Conservation (phyloP, 2,329 filamentous ascomycete genomes). For the Fusarium temperatum region DNA sequence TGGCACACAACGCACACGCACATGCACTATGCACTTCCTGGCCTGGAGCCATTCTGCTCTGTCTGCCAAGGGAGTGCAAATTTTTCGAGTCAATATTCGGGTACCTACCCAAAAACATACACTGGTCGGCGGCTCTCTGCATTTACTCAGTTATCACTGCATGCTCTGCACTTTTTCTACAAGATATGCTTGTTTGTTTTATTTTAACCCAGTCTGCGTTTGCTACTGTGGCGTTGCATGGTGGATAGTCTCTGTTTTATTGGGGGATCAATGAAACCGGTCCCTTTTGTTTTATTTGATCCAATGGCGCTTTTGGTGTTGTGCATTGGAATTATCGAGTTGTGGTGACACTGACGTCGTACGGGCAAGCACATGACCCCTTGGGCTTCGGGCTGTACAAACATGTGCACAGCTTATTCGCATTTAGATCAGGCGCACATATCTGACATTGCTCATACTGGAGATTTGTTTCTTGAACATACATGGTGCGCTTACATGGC, state of each 20-base stretch:
- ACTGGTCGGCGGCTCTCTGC: constrained; percentile 26
- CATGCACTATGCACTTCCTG: not conserved
- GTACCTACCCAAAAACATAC: constrained; percentile 14
- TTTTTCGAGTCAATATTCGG: constrained; percentile 2
- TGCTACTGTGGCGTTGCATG: constrained; percentile 6
- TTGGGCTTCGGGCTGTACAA: constrained; percentile 7
- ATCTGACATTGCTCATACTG: constrained; percentile 19
- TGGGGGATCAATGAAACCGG: not conserved
- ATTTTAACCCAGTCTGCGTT: not conserved
- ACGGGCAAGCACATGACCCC: constrained; percentile 16
- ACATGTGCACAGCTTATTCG: constrained; percentile 16
- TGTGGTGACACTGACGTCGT: constrained; percentile 19
- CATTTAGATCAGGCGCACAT: constrained; percentile 27
- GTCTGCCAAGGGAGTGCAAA: not conserved
- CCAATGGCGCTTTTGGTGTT: constrained; percentile 17
- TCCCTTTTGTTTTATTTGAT: not conserved
- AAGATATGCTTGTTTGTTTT: not conserved
- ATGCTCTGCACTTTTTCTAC: not conserved
- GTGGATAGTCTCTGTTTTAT: not conserved
- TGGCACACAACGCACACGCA: not conserved
- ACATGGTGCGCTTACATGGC: constrained; percentile 20
- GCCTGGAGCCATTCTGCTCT: not conserved
- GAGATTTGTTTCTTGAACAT: constrained; percentile 29
- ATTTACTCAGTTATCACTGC: constrained; percentile 15
- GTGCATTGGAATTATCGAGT: not conserved